phyloP scores from a whole-genome alignment of 148 eudicot species.

The Pouteria glomerata region DNA sequence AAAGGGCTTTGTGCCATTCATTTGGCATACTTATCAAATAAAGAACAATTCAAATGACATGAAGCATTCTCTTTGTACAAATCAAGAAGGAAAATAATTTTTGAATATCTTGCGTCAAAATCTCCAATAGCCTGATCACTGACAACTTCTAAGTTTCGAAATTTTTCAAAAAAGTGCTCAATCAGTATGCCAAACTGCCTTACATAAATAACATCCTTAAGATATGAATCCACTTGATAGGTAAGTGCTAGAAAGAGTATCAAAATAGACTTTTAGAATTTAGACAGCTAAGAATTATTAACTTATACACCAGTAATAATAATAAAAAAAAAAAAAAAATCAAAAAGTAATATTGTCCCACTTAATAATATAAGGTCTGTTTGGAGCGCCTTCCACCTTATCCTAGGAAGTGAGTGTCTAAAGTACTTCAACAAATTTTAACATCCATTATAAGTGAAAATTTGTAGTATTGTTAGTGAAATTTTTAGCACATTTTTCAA shows the following conservation, averaged over 20 bases:
- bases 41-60: neutral
- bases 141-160: no score
- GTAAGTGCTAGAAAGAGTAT: neutral
- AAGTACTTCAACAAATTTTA: no score
- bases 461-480: no score
- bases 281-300: neutral
- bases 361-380: neutral
- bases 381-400: no score
- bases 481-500: no score
- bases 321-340: neutral
- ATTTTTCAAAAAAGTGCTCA: no score
- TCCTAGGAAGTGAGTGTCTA: no score
- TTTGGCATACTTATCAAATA: neutral
- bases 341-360: neutral
- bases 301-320: neutral
- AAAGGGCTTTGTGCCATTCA: neutral
- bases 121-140: conserved; percentile 72
- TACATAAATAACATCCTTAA: conserved; percentile 18
- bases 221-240: no score
- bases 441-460: no score
- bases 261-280: neutral
- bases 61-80: neutral
- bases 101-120: conserved; percentile 55
- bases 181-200: conserved; percentile 97
- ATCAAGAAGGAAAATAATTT: neutral